These are phyloP conservation scores for Trichocomaceae sp. DNA, from an alignment of 2,329 filamentous ascomycete species.

Conservation along the genomic window DNA sequence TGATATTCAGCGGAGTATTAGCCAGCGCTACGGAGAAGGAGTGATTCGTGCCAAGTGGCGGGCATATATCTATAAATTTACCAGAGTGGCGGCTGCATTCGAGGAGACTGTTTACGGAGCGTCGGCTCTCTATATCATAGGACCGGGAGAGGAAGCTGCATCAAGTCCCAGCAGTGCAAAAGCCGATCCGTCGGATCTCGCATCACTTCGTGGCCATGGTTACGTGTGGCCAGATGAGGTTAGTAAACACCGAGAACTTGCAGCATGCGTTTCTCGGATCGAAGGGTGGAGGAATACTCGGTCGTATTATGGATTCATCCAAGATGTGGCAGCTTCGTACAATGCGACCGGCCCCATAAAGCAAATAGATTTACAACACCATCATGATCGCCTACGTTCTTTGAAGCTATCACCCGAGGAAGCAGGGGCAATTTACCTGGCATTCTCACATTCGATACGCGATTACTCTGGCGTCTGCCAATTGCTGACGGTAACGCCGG, in stretches of 20 bases:
- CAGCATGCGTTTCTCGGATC: slow-evolving; percentile 84
- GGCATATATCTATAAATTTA: slow-evolving; percentile 91
- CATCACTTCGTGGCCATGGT: slow-evolving; percentile 69
- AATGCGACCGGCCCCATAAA: slow-evolving; percentile 35
- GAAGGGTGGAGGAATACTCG: slow-evolving; percentile 95
- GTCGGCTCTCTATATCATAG: slow-evolving; percentile 73
- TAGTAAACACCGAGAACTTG: slow-evolving; percentile 74
- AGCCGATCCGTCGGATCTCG: slow-evolving; percentile 34
- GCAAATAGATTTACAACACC: slow-evolving; percentile 68
- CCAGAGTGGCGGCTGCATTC: slow-evolving; percentile 83
- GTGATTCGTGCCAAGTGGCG: slow-evolving; percentile 89
- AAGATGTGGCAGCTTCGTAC: slow-evolving; percentile 49
- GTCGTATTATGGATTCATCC: slow-evolving; percentile 92
- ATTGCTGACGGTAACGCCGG: slow-evolving; percentile 72
- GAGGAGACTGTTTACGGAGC: slow-evolving; percentile 94
- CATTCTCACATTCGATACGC: slow-evolving; percentile 67
- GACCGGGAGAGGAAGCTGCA: slow-evolving; percentile 57
- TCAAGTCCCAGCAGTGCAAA: slow-evolving; percentile 42
- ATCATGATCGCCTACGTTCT: slow-evolving; percentile 82
- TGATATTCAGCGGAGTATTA: slow-evolving; percentile 74
- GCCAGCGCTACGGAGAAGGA: slow-evolving; percentile 78
- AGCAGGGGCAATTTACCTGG: slow-evolving; percentile 76
- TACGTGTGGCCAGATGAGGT: slow-evolving; percentile 90
- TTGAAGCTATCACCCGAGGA: slow-evolving; percentile 70
- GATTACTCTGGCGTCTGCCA: slow-evolving; percentile 82